Conservation (phyloP, 495 filamentous ascomycete species). For the Lichina pygmaea region DNA sequence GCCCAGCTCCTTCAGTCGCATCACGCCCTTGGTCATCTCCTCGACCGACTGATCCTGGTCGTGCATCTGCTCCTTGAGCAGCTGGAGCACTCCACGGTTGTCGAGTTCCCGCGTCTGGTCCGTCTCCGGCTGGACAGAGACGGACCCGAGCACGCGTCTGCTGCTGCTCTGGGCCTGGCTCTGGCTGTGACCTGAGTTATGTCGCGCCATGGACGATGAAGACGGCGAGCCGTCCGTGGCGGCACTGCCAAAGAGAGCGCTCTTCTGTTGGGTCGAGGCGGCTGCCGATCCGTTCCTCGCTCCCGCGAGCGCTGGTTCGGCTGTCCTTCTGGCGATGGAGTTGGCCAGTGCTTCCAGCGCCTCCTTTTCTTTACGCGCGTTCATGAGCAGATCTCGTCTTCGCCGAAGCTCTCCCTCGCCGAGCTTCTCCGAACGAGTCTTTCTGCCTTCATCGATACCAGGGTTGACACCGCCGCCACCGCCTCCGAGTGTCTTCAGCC, state of each 20-base stretch:
- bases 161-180: slow-evolving; percentile 6
- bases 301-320: neutral
- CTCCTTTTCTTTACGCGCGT: slow-evolving; percentile 60
- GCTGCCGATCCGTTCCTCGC: slow-evolving; percentile 6
- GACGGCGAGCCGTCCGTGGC: slow-evolving; percentile 1
- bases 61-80: slow-evolving; percentile 60
- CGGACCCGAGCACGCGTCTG: slow-evolving; percentile 51
- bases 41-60: slow-evolving; percentile 68
- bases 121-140: slow-evolving; percentile 50
- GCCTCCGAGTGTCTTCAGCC: slow-evolving; percentile 24
- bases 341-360: slow-evolving; percentile 59
- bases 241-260: slow-evolving; percentile 20
- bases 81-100: slow-evolving; percentile 64
- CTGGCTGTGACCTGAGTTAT: no score
- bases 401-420: slow-evolving; percentile 75
- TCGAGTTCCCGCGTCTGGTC: slow-evolving; percentile 70
- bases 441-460: slow-evolving; percentile 3
- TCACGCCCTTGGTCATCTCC: slow-evolving; percentile 46
- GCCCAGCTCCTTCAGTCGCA: slow-evolving; percentile 65
- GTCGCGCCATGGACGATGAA: no score
- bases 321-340: slow-evolving; percentile 33
- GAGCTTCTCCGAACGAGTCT: slow-evolving; percentile 14
- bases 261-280: slow-evolving; percentile 24
- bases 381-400: slow-evolving; percentile 49
- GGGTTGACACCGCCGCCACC: slow-evolving; percentile 5